Percentiles rank a stretch among this genome's conserved stretches.
These are phyloP conservation scores for Akanthomyces uredinophilus DNA, from an alignment of 2,329 filamentous ascomycete species.

Conservation along the genomic window DNA sequence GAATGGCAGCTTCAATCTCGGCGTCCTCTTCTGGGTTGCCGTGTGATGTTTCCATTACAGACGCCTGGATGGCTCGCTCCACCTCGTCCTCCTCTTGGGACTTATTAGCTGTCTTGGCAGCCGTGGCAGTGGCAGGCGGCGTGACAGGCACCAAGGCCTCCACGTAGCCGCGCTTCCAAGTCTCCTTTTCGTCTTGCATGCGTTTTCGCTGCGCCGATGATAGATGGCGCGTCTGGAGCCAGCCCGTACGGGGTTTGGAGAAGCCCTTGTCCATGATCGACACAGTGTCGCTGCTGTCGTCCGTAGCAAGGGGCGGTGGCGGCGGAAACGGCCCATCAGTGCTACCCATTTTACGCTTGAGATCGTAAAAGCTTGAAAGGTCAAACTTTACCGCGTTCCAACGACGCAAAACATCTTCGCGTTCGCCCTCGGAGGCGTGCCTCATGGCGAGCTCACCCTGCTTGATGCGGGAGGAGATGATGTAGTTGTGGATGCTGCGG, in stretches of 20 bases:
- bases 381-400: constrained; percentile 60
- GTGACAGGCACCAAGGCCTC: constrained; percentile 17
- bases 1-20: constrained; percentile 66
- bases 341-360: constrained; percentile 37
- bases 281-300: constrained; percentile 5
- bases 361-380: constrained; percentile 54
- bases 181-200: constrained; percentile 43
- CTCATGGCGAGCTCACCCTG: constrained; percentile 67
- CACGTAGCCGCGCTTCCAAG: constrained; percentile 33
- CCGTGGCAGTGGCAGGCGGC: not conserved
- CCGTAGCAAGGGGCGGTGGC: not conserved
- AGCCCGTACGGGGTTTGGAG: constrained; percentile 38
- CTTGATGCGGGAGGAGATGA: constrained; percentile 68
- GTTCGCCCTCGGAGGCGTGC: constrained; percentile 51
- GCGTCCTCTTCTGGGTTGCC: constrained; percentile 67
- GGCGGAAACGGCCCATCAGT: constrained; percentile 14
- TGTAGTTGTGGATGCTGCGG: constrained; percentile 70
- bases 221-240: constrained; percentile 43
- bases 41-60: constrained; percentile 64
- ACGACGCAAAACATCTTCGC: constrained; percentile 55
- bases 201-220: constrained; percentile 48
- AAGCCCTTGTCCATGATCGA: constrained; percentile 19
- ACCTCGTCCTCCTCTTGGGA: constrained; percentile 47
- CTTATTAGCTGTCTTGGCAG: not conserved
- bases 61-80: constrained; percentile 65